Conservation (phyloP, 2,329 filamentous ascomycete species). For the Aureobasidium mangrovei region DNA sequence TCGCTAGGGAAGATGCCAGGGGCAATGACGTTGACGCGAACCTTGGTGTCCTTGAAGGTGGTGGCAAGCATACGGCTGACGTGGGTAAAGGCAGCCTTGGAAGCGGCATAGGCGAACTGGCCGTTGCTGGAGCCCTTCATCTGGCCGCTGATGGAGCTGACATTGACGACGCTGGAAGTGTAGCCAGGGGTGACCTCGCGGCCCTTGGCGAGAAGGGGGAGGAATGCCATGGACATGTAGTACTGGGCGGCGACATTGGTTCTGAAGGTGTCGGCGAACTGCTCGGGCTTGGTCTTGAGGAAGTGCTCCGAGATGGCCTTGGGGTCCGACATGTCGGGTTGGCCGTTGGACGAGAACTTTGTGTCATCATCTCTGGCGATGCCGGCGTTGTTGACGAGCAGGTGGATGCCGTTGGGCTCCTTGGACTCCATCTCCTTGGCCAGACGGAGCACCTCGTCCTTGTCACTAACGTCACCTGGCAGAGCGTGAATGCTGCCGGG, state of each 20-base stretch:
- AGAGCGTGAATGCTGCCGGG: slow-evolving; percentile 34
- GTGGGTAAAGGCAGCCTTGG: slow-evolving; percentile 42
- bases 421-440: slow-evolving; percentile 34
- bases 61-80: slow-evolving; percentile 39
- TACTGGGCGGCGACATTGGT: slow-evolving; percentile 45
- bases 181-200: slow-evolving; percentile 38
- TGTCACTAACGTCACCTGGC: slow-evolving; percentile 42
- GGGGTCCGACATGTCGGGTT: slow-evolving; percentile 40
- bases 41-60: slow-evolving; percentile 34
- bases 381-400: slow-evolving; percentile 48
- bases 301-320: slow-evolving; percentile 44
- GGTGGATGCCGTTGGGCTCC: slow-evolving; percentile 45
- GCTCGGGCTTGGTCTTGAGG: slow-evolving; percentile 37
- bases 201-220: slow-evolving; percentile 46
- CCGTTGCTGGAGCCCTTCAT: slow-evolving; percentile 44
- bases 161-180: slow-evolving; percentile 45
- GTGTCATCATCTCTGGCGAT: slow-evolving; percentile 46
- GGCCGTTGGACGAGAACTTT: slow-evolving; percentile 38
- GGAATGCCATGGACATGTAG: slow-evolving; percentile 47
- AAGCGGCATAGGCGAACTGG: slow-evolving; percentile 45
- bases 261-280: slow-evolving; percentile 43
- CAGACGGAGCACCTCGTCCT: slow-evolving; percentile 38
- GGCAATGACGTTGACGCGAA: slow-evolving; percentile 37
- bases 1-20: slow-evolving; percentile 37
- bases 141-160: slow-evolving; percentile 42